Conservation (phyloP, 1,284 basidiomycete genomes). For the Trichosporon ovoides region DNA sequence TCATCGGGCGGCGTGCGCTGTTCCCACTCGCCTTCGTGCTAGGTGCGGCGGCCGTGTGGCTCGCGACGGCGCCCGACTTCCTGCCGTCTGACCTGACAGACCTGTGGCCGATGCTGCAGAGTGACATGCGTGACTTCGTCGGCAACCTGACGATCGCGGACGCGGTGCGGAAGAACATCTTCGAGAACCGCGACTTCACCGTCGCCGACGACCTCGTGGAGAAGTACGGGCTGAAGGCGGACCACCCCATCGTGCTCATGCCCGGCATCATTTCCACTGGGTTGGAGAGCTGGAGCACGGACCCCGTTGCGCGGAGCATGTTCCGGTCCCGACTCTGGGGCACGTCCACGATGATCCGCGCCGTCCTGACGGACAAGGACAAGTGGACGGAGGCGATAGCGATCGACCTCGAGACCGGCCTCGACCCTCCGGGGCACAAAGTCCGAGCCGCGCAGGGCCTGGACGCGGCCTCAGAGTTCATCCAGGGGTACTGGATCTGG, state of each 20-base stretch:
- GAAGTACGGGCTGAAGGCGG: slow-evolving; percentile 60
- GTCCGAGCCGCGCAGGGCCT: slow-evolving; percentile 81
- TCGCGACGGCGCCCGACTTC: slow-evolving; percentile 15
- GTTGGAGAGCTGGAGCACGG: slow-evolving; percentile 47
- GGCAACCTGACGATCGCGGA: slow-evolving; percentile 32
- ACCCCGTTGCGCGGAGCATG: slow-evolving; percentile 35
- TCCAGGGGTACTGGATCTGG: slow-evolving; percentile 96
- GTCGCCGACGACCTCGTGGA: slow-evolving; percentile 68
- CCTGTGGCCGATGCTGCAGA: slow-evolving; percentile 34
- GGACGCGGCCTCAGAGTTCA: slow-evolving; percentile 69
- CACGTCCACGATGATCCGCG: slow-evolving; percentile 53
- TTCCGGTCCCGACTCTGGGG: slow-evolving; percentile 56
- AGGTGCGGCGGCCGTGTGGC: slow-evolving; percentile 21
- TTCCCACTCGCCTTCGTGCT: slow-evolving; percentile 16
- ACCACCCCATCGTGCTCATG: slow-evolving; percentile 72
- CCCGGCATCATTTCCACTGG: slow-evolving; percentile 57
- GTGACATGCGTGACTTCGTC: slow-evolving; percentile 39
- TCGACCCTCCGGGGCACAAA: slow-evolving; percentile 82
- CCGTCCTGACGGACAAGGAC: slow-evolving; percentile 62
- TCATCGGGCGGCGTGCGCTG: slow-evolving; percentile 26
- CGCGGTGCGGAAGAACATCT: slow-evolving; percentile 58
- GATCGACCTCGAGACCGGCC: slow-evolving; percentile 83
- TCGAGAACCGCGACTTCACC: slow-evolving; percentile 72
- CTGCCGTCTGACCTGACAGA: slow-evolving; percentile 26
- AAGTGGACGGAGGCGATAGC: slow-evolving; percentile 85